A percentile compares a stretch with the other conserved stretches of the same genome.
phyloP scores from a whole-genome alignment of 2,329 filamentous ascomycete species.

The Zopfia rhizophila region DNA sequence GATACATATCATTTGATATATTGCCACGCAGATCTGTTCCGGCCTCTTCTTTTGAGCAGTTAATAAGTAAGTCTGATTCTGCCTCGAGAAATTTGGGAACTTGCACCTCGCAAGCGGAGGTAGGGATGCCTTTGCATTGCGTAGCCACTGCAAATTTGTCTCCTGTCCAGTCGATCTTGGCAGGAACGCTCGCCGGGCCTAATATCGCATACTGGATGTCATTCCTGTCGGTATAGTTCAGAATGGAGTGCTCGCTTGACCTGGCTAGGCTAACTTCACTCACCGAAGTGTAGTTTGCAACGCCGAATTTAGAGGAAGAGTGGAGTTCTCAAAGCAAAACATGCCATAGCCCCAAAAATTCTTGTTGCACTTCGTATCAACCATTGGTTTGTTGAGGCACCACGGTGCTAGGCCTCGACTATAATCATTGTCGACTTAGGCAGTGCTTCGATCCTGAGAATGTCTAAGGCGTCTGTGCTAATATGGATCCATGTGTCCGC shows the following conservation, averaged over 20 bases:
- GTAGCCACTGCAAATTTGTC: constrained; percentile 22
- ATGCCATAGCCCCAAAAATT: too few relatives aligned
- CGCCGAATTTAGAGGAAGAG: too few relatives aligned
- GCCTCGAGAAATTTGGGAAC: too few relatives aligned
- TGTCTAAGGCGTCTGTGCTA: constrained; percentile 13
- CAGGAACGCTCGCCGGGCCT: constrained; percentile 13
- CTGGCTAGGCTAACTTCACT: constrained; percentile 6
- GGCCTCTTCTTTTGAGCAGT: constrained; percentile 17
- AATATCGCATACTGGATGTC: constrained; percentile 18
- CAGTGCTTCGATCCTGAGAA: constrained; percentile 12
- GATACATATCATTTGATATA: too few relatives aligned
- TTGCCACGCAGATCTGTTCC: constrained; percentile 21
- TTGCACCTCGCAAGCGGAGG: constrained; percentile 14
- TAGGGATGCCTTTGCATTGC: constrained; percentile 18
- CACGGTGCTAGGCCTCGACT: constrained; percentile 23
- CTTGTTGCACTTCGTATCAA: constrained; percentile 10
- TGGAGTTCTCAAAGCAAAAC: too few relatives aligned
- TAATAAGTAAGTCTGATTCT: too few relatives aligned
- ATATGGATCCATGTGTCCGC: constrained; percentile 28
- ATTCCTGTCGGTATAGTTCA: constrained; percentile 19
- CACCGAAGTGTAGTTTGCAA: constrained; percentile 4
- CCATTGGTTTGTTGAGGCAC: constrained; percentile 18
- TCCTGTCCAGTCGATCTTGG: constrained; percentile 20
- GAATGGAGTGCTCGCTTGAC: constrained; percentile 9
- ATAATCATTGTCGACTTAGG: constrained; percentile 3